Base-by-base conservation (phyloP, 1,284 basidiomycete species). In the Pseudozyma tsukubaensis region DNA sequence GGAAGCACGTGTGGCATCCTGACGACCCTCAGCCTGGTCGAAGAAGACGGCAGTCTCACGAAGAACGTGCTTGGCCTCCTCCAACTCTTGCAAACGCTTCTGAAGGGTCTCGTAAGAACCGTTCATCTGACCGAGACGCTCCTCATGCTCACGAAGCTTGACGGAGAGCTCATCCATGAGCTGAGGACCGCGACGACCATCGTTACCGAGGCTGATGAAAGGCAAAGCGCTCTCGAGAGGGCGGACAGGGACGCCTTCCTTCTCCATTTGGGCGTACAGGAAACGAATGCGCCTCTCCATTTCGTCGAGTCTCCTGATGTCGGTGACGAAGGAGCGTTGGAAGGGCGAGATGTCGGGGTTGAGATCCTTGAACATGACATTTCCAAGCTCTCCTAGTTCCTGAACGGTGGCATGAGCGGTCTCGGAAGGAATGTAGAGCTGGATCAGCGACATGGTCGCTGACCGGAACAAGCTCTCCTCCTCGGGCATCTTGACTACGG, bases 341-440 rank as follows among this genome's bases (percentile, higher is more conserved):
- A 99, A 99, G 21, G 96, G 92, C 84, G 96, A 97, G 75, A 98
- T 90, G 66, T 90, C 90, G 16, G 95, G 93, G 86, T 99, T 98
- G 81, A 98, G 88, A 86, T 99, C 96, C 88, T 96, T 97, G 87
- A 99, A 97, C 86, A 99, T 94, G 36, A 99, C 92, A 85, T 96
- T 90, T 59, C 95, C 94, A 53, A 98, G 90, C 86, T 97, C 94
- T 75, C 94, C 96, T 18, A 99, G 90, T 85, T 97, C 94, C 70
- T 92, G 91, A 67, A 98, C 93, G 52, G 96, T 93, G 83, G 97
- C 93, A 86, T 99, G 97, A 24, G 95, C 94, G 59, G 97, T 94
- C 88, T 99, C 97, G 50, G 93, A 92, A 51, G 97, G 97, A 79
- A 98, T 92, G 86, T 96, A 97, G 84, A 99, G 91, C 89, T 99